phyloP scores from a whole-genome alignment of 495 filamentous ascomycete genomes.

The Baudoinia panamericana region DNA sequence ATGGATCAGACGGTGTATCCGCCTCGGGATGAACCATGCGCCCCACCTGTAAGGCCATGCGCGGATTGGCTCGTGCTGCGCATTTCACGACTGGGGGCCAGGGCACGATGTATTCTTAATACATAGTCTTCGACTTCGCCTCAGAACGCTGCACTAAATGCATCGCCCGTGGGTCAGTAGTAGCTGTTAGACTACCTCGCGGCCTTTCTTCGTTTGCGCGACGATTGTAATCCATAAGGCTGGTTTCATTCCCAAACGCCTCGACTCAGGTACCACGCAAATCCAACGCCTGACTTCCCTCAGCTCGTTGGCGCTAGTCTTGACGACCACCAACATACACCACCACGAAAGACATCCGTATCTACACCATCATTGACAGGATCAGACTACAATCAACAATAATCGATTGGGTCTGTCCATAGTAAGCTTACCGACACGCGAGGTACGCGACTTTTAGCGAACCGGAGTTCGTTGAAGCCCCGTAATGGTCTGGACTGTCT shows the following conservation, averaged over 20 bases:
- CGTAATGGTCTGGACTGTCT: no score
- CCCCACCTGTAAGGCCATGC: no score
- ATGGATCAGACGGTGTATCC: no score
- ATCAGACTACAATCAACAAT: no score
- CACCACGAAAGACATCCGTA: neutral
- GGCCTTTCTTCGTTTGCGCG: neutral
- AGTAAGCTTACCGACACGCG: no score
- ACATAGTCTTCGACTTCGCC: constrained; percentile 9
- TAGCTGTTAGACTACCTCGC: neutral
- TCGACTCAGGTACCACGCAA: constrained; percentile 1
- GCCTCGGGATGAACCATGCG: no score
- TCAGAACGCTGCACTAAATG: constrained; percentile 3
- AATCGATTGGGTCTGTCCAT: no score
- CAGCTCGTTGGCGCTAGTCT: no score
- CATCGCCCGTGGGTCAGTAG: neutral
- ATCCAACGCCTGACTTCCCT: neutral
- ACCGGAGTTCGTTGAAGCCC: no score
- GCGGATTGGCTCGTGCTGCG: constrained; percentile 13
- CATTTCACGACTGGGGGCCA: constrained; percentile 4
- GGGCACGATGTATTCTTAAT: constrained; percentile 10
- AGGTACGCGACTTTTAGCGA: no score
- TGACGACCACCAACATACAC: neutral
- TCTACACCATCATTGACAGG: no score
- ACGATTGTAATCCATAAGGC: neutral
- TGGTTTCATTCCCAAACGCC: neutral